Conservation (phyloP, 2,329 filamentous ascomycete species). For the Malbranchea zuffiana region DNA sequence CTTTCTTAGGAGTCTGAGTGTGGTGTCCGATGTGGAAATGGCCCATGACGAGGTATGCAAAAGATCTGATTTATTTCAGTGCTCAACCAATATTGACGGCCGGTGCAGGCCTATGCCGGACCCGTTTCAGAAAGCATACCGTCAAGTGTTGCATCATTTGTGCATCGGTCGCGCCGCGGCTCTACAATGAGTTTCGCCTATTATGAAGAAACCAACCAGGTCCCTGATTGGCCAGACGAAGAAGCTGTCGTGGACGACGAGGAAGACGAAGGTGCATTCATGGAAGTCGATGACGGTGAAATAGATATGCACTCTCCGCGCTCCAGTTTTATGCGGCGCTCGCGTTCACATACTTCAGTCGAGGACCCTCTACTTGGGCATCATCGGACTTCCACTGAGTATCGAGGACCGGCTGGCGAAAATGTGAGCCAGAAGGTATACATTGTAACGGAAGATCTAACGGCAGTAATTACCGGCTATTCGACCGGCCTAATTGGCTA, state of each 20-base stretch:
- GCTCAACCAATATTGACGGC: constrained; percentile 4
- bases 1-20: constrained; percentile 40
- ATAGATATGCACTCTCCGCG: constrained; percentile 3
- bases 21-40: constrained; percentile 97
- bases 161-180: constrained; percentile 67
- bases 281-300: constrained; percentile 23
- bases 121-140: constrained; percentile 94
- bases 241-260: constrained; percentile 34
- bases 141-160: constrained; percentile 83
- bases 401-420: constrained; percentile 47
- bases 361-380: constrained; percentile 60
- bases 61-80: constrained; percentile 1
- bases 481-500: constrained; percentile 62
- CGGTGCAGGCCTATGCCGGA: constrained; percentile 62
- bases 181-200: constrained; percentile 85
- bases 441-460: constrained; percentile 85
- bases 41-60: constrained; percentile 73
- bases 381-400: constrained; percentile 46
- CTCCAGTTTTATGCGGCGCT: constrained; percentile 13
- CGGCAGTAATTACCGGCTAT: constrained; percentile 87
- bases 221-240: constrained; percentile 41
- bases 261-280: constrained; percentile 23
- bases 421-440: constrained; percentile 82
- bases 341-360: constrained; percentile 35
- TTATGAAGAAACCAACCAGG: constrained; percentile 62